Conservation (phyloP, 225 moss, liverwort and hornwort species). For the Climacium dendroides region DNA sequence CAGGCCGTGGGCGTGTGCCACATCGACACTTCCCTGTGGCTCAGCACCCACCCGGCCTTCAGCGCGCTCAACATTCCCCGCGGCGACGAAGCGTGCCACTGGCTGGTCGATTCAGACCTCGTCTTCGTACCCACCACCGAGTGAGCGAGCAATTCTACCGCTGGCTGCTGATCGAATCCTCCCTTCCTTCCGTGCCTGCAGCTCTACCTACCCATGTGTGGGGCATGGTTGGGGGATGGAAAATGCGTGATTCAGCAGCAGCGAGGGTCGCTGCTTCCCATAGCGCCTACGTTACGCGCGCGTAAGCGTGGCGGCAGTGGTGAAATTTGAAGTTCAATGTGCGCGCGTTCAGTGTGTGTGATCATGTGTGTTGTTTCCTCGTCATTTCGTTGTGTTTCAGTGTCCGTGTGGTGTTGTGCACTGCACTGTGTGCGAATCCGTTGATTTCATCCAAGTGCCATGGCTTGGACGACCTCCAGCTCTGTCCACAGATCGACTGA, state of each 20-base stretch:
- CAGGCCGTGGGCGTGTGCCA: not conserved
- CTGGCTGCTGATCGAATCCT: not conserved
- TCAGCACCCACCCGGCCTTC: not conserved
- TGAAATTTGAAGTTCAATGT: not conserved
- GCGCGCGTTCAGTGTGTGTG: not conserved
- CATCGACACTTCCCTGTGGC: not conserved
- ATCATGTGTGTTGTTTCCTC: not conserved
- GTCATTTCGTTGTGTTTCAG: not conserved
- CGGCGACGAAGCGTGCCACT: not conserved
- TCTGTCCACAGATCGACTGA: too few species aligned
- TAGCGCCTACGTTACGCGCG: too few species aligned
- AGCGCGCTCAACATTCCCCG: not conserved
- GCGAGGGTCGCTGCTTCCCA: not conserved
- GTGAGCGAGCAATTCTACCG: not conserved
- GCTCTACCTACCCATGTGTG: rapidly evolving
- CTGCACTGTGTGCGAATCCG: not conserved
- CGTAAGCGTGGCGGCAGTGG: too few species aligned
- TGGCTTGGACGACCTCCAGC: not conserved
- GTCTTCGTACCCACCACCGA: not conserved
- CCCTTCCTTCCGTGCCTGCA: not conserved
- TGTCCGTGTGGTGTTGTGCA: not conserved
- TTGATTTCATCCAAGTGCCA: not conserved
- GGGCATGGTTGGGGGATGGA: not conserved
- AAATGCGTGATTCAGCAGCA: too few species aligned
- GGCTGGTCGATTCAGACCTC: not conserved